Evolutionary conservation across 768 basidiomycete species (phyloP).

Genomic region (Coprinopsis marcescibilis): DNA sequence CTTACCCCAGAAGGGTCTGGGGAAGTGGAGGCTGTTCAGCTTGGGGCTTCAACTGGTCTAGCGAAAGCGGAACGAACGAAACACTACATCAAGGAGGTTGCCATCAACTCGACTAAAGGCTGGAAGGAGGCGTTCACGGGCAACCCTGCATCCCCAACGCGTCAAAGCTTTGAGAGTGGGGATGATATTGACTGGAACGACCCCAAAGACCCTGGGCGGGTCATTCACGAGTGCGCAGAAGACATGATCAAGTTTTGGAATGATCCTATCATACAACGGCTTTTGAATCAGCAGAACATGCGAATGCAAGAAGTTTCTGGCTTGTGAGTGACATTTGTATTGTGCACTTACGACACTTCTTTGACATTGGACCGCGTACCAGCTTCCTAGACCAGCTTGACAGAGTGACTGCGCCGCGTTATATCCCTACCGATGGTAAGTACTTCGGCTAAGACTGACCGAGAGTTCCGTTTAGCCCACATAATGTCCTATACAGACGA

Average conservation of each 20-base stretch:
- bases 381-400: constrained; percentile 69
- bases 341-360: not conserved
- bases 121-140: constrained; percentile 47
- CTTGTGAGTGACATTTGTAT: constrained; percentile 45
- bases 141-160: not conserved
- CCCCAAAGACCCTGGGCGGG: constrained; percentile 49
- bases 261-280: constrained; percentile 44
- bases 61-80: constrained; percentile 7
- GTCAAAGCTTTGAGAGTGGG: constrained; percentile 20
- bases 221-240: constrained; percentile 52
- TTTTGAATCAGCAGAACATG: constrained; percentile 49
- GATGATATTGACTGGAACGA: constrained; percentile 37
- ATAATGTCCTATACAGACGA: constrained; percentile 41
- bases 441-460: too few relatives aligned
- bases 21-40: constrained; percentile 23
- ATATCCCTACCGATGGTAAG: constrained; percentile 62
- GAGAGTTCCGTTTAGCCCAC: not conserved
- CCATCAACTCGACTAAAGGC: constrained; percentile 43
- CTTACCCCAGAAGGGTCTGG: constrained; percentile 43
- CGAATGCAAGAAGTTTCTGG: constrained; percentile 64
- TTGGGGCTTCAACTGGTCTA: not conserved
- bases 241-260: constrained; percentile 66
- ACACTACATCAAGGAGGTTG: constrained; percentile 35
- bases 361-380: constrained; percentile 15
- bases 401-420: constrained; percentile 55